Base-by-base conservation (phyloP, 441 rosid genomes). In the Populus hybrid region DNA sequence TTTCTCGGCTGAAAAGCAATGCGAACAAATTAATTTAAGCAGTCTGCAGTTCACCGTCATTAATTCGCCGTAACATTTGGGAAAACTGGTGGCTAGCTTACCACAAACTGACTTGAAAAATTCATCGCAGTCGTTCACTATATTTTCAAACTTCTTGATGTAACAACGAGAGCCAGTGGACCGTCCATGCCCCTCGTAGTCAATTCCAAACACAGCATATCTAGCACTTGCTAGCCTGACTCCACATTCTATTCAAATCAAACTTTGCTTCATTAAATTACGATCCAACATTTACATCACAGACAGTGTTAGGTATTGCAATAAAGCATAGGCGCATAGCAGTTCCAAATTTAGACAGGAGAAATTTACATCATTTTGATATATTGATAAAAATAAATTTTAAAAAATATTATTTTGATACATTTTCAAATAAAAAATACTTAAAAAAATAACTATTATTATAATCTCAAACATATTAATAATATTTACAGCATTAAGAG, bases 141-240 rank as follows among this genome's bases (percentile, higher is more conserved):
- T 77, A 79, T 93, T 83, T 9, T 85, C 84, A 18, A 96, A 96
- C 84, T 92, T 96, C 86, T 92, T 94, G 82, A 96, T 94, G 81
- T 96, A 96, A 64, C 99, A 96, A 57, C 99, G 97, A 28, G 92
- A 88, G 2, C 99, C 99, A 72, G 74, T 81, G 42, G 99, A 96
- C 40, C 88, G 91, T 23, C 99, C 99, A 65, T 96, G 99, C 1
- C 99, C 98, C 83, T 93, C 96, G 18, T 96, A 94, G 78, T 96
- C 99, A 68, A 94, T 86, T 72, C 99, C 99, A 78, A 91, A 93
- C 79, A 92, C 98, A 1, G 92, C 98, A 70, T 89, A 93, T 28
- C 90, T 88, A 2, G 93, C 94, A 40, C 81, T 59, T 12, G 99
- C 96, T 40, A 96, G 84, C 83, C 94, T 85, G 73, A 80, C 82